Base-by-base conservation (phyloP, 2,329 filamentous ascomycete species). In the Calonectria pauciramosa region DNA sequence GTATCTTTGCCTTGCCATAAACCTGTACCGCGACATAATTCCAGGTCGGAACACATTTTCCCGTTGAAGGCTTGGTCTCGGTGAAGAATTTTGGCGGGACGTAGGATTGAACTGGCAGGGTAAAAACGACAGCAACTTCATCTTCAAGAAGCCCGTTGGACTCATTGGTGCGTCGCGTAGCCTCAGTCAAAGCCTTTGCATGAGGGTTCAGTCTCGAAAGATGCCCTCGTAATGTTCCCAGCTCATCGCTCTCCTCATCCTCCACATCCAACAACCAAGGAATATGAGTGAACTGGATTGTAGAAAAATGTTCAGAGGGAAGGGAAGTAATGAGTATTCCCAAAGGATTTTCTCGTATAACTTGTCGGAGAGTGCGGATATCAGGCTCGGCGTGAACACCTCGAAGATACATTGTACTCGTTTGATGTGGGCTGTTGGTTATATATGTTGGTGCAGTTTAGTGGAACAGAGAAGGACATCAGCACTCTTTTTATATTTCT, bases 1-100 rank as follows among this genome's bases (percentile, higher is more conserved):
- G 90, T 4, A 93, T 82, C 0, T 74, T 89, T 1, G 90, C 89
- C 2, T 82, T 87, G 2, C 93, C 92, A 76, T 94, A 93, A 0
- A 86, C 90, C 82, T 94, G 91, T 0, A 89, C 92, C 0, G 92
- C 91, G 0, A 91, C 86, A 78, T 94, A 94, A 82, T 94, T 92
- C 93, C 93, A 94, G 0, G 92, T 94, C 1, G 92, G 92, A 13
- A 93, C 93, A 0, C 94, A 92, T 77, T 94, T 94, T 13, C 88
- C 92, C 0, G 89, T 92, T 0, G 80, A 81, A 0, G 92, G 92
- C 80, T 94, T 94, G 1, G 92, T 94, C 76, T 91, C 88, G 18
- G 84, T 86, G 84, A 94, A 94, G 83, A 93, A 94, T 74, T 93
- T 92, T 0, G 93, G 92, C 0, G 92, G 93, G 11, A 94, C 89